Evolutionary conservation across 2,329 filamentous ascomycete species (phyloP).

Genomic region (Chaetomium globosum): DNA sequence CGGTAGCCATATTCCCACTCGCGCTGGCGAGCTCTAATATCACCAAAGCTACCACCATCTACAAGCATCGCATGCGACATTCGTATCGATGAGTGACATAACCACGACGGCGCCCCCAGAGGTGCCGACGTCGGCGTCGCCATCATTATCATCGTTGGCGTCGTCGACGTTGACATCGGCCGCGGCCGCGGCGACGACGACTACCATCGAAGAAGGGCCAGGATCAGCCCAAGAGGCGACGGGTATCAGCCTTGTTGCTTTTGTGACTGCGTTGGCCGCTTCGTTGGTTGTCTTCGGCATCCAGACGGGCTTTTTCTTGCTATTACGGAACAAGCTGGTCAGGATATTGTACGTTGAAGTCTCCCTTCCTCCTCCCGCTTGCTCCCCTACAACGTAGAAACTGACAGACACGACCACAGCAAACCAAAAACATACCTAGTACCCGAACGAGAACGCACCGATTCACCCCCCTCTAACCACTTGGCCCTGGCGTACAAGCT

Average conservation of each 20-base stretch:
- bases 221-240: slow-evolving; percentile 40
- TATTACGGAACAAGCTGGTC: slow-evolving; percentile 75
- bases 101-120: slow-evolving; percentile 17
- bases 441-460: slow-evolving; percentile 78
- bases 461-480: slow-evolving; percentile 65
- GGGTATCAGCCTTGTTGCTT: slow-evolving; percentile 56
- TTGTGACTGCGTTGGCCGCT: slow-evolving; percentile 65
- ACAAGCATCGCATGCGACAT: slow-evolving; percentile 13
- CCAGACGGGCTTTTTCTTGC: slow-evolving; percentile 69
- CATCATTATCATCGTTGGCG: not conserved
- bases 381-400: not conserved
- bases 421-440: slow-evolving; percentile 86
- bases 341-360: slow-evolving; percentile 72
- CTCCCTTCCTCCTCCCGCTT: not conserved
- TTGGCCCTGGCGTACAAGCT: slow-evolving; percentile 60
- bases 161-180: slow-evolving; percentile 17
- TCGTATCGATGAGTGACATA: slow-evolving; percentile 24
- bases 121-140: slow-evolving; percentile 18
- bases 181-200: slow-evolving; percentile 19
- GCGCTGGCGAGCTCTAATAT: slow-evolving; percentile 1
- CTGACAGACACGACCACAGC: slow-evolving; percentile 47
- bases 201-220: slow-evolving; percentile 17
- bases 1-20: not conserved
- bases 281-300: slow-evolving; percentile 65
- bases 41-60: not conserved